Percentiles rank a stretch among this genome's conserved stretches.
Conservation (phyloP, 768 basidiomycete species). For the Cystobasidium tubakii region DNA sequence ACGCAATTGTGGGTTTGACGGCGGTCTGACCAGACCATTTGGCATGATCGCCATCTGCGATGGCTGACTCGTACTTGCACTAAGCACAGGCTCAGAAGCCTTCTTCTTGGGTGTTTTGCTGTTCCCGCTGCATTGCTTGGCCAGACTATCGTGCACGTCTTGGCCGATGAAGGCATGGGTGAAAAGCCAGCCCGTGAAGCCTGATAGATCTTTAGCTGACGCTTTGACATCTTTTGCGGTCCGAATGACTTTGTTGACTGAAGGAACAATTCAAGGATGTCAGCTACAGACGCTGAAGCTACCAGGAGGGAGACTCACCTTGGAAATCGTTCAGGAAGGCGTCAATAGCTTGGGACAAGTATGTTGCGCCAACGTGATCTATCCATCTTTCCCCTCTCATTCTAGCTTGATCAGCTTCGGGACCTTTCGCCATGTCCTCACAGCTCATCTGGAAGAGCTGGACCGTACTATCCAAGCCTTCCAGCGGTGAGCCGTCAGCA, state of each 20-base stretch:
- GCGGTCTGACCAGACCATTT: slow-evolving; percentile 26
- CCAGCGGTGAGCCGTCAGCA: slow-evolving; percentile 6
- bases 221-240: slow-evolving; percentile 31
- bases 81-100: slow-evolving; percentile 16
- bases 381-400: slow-evolving; percentile 32
- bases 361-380: slow-evolving; percentile 21
- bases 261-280: too few species aligned
- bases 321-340: slow-evolving; percentile 30
- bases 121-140: not conserved
- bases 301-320: not conserved
- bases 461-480: slow-evolving; percentile 22
- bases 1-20: slow-evolving; percentile 20
- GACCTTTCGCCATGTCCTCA: slow-evolving; percentile 24
- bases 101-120: slow-evolving; percentile 28
- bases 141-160: slow-evolving; percentile 6
- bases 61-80: not conserved
- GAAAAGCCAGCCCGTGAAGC: slow-evolving; percentile 29
- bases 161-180: not conserved
- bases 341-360: slow-evolving; percentile 14
- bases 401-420: slow-evolving; percentile 31
- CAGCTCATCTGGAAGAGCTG: slow-evolving; percentile 36
- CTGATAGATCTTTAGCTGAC: slow-evolving; percentile 18
- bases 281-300: too few species aligned
- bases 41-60: slow-evolving; percentile 12
- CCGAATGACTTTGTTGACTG: slow-evolving; percentile 34